phyloP scores from a whole-genome alignment of 164 flowering plant species.

The Dillenia turbinata region DNA sequence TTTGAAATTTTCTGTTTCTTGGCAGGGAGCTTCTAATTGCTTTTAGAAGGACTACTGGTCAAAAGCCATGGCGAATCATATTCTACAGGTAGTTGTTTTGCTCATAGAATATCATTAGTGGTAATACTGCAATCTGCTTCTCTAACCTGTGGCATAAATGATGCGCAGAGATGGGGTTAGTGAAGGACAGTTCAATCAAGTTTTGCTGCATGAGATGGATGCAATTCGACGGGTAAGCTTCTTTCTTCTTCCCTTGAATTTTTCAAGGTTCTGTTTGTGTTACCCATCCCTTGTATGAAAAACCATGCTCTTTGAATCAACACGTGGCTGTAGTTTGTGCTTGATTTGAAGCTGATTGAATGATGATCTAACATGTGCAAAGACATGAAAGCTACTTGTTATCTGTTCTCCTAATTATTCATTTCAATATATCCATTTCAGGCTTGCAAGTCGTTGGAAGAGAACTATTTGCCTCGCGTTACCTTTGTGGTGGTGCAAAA shows the following conservation, averaged over 20 bases:
- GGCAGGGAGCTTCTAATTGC: conserved; percentile 36
- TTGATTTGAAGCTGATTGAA: no score
- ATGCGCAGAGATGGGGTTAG: conserved; percentile 82
- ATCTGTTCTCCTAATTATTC: no score
- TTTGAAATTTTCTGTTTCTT: neutral
- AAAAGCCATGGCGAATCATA: conserved; percentile 66
- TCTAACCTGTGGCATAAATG: neutral
- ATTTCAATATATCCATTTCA: neutral
- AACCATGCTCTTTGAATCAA: no score
- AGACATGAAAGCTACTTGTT: no score
- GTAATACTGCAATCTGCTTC: neutral
- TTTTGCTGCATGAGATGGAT: conserved; percentile 52
- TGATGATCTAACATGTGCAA: no score
- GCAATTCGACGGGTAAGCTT: conserved; percentile 46
- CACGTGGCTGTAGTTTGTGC: no score
- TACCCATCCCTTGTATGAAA: no score
- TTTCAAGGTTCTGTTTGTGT: no score
- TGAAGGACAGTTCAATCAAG: conserved; percentile 74
- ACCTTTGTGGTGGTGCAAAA: conserved; percentile 4
- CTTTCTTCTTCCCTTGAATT: no score
- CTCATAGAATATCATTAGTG: neutral
- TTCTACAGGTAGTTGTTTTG: conserved; percentile 54
- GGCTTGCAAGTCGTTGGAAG: neutral
- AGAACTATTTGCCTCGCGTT: neutral
- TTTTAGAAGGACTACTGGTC: conserved; percentile 38